Base-by-base conservation (phyloP, 2,329 filamentous ascomycete genomes). In the Curvularia verruculosa region DNA sequence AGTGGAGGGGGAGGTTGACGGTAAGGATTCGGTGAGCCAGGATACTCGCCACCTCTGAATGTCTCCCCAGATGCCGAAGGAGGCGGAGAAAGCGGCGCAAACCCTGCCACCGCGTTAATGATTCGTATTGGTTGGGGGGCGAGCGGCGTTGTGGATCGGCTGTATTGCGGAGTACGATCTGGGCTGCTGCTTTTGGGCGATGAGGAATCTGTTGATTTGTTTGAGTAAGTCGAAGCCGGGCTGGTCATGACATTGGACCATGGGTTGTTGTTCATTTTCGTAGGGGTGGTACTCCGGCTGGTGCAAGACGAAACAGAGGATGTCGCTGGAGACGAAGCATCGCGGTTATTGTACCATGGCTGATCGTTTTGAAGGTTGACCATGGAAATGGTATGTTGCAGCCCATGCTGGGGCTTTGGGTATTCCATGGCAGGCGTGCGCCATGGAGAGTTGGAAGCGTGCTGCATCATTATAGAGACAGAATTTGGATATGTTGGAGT, bases 321-420 rank as follows among this genome's bases (percentile, higher is more conserved):
- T n/a, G 72, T 63, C 36, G 73, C 72, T 13, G 75, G 75, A 56
- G 76, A 77, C 13, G 74, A 67, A 12, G 74, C 68, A 8, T 68
- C 66, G 28, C 73, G 69, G 43, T 65, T 69, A 13, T 63, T 59
- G 58, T 75, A 73, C 75, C 75, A 77, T 28, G 67, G 61, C 37
- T 70, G 66, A 48, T 76, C 73, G 37, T 77, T 74, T 57, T 76
- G 75, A 52, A 78, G 66, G 58, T 78, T 76, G 47, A 75, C 68
- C 74, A 77, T 76, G 40, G 75, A 77, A 52, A 75, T 72, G 41
- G 74, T 74, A 52, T 77, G 74, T 52, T 73, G 69, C 28, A 78
- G 69, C 43, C 68, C 70, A 52, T 70, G 73, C 46, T 75, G 70
- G 31, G 69, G 69, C 51, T 75, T 76, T 18, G 67, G 64, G 47